Conservation (phyloP, 2,329 filamentous ascomycete species). For the Falciphora oryzae region DNA sequence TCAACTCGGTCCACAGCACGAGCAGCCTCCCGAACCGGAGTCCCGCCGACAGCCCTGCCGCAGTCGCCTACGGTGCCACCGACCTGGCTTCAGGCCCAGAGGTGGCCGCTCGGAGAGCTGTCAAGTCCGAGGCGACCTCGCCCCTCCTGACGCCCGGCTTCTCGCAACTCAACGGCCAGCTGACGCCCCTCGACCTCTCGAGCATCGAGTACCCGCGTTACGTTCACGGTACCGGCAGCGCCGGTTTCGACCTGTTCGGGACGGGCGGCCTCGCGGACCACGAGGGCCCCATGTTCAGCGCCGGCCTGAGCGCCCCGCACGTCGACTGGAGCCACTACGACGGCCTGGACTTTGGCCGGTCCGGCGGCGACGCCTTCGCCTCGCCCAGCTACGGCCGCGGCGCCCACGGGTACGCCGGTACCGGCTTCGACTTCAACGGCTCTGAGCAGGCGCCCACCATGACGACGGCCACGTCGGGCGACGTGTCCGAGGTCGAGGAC, state of each 20-base stretch:
- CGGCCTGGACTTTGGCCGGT: slow-evolving; percentile 34
- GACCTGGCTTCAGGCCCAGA: slow-evolving; percentile 31
- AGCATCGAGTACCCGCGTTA: slow-evolving; percentile 45
- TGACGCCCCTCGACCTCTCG: slow-evolving; percentile 56
- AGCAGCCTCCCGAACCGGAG: slow-evolving; percentile 28
- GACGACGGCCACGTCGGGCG: slow-evolving; percentile 57
- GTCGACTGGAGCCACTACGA: slow-evolving; percentile 49
- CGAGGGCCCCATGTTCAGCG: slow-evolving; percentile 56
- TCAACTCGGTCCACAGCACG: slow-evolving; percentile 50
- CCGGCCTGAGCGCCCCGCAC: slow-evolving; percentile 51
- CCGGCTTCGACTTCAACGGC: slow-evolving; percentile 46
- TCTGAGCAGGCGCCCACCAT: slow-evolving; percentile 50
- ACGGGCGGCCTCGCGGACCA: slow-evolving; percentile 37
- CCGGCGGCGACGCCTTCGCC: slow-evolving; percentile 41
- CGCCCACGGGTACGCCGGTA: slow-evolving; percentile 23
- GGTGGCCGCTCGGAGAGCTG: slow-evolving; percentile 38
- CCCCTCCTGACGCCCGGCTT: slow-evolving; percentile 47
- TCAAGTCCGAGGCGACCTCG: slow-evolving; percentile 58
- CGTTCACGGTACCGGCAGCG: slow-evolving; percentile 30
- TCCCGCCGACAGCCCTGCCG: slow-evolving; percentile 20
- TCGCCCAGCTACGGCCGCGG: slow-evolving; percentile 44
- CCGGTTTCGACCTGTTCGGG: slow-evolving; percentile 47
- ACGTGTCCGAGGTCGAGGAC: slow-evolving; percentile 63
- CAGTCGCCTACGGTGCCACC: slow-evolving; percentile 31
- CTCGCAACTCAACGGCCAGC: slow-evolving; percentile 44